Base-by-base conservation (phyloP, 148 eudicot species). In the Rhododendron ovatum region DNA sequence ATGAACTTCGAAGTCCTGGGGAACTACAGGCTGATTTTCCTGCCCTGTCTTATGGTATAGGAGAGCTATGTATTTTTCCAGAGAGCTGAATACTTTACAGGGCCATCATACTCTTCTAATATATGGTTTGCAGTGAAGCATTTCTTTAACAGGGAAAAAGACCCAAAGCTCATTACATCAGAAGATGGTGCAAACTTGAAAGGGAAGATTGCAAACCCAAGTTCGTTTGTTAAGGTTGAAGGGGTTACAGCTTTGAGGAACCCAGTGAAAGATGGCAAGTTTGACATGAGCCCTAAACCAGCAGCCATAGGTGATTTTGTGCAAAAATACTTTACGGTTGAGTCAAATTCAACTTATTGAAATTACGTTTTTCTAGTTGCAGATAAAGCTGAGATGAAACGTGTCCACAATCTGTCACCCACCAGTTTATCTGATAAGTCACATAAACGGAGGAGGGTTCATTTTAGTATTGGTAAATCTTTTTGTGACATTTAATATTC, bases 41-140 rank as follows among this genome's bases (percentile, higher is more conserved):
- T 30, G 24, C 30, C 26, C 37, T 50, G 33, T 80, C 59, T 26
- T 50, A n/a, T 80, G 82, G 30, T 59, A 24, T 39, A 59, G 84
- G 41, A 35, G 14, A 57, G 63, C 48, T 59, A 18, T 59, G n/a
- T 10, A 37, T 61, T 71, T 39, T 71, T 57, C 10, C 22, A 47
- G 24, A 69, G 45, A 71, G 45, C 78, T 84, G 78, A 69, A 33
- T 73, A 3, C 39, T 84, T 47, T 26, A 67, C 24, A 30, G 51
- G 41, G 28, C n/a, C 22, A 2, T 79, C 79, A 33, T 10, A 37
- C 74, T 61, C 8, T 28, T 63, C 28, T 78, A 57, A 61, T n/a
- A 11, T 51, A 47, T 84, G 17, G 51, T 67, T 86, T 89, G 83
- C 89, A 89, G 90, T 89, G 43, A 67, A 65, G 47, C 80, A 85